phyloP scores from a whole-genome alignment of 768 basidiomycete species.

The Grammothele lineata region DNA sequence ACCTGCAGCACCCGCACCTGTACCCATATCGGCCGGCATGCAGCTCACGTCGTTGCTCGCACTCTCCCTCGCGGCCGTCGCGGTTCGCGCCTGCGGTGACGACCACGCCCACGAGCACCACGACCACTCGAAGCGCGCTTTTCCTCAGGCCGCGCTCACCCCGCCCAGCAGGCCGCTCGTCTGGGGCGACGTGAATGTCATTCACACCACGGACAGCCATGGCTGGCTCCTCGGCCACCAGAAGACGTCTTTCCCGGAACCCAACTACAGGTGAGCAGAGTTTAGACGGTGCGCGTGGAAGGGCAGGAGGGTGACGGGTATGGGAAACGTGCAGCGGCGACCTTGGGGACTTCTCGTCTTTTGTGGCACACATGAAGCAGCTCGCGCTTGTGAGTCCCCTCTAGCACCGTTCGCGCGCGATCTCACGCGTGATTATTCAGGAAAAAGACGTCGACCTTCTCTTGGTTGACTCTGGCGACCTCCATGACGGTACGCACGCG shows the following conservation, averaged over 20 bases:
- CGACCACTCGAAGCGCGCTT: constrained; percentile 28
- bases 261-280: constrained; percentile 67
- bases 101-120: constrained; percentile 29
- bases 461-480: constrained; percentile 74
- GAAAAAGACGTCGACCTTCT: constrained; percentile 77
- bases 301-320: not conserved
- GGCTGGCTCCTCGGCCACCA: constrained; percentile 85
- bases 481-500: constrained; percentile 55
- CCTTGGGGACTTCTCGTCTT: constrained; percentile 79
- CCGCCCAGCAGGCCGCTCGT: constrained; percentile 63
- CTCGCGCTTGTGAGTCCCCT: constrained; percentile 52
- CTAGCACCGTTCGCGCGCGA: no score
- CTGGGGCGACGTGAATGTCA: constrained; percentile 86
- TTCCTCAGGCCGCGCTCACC: constrained; percentile 39
- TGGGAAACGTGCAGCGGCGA: constrained; percentile 38
- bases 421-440: constrained; percentile 22
- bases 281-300: constrained; percentile 17
- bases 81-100: constrained; percentile 27
- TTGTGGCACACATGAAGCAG: constrained; percentile 76
- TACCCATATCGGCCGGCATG: no score
- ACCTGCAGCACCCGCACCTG: no score
- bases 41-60: constrained; percentile 9
- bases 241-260: constrained; percentile 68
- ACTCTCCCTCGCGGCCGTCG: constrained; percentile 11
- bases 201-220: constrained; percentile 84